Evolutionary conservation across 352 stramenopile genomes (phyloP).

Genomic region (Globisporangium solare): DNA sequence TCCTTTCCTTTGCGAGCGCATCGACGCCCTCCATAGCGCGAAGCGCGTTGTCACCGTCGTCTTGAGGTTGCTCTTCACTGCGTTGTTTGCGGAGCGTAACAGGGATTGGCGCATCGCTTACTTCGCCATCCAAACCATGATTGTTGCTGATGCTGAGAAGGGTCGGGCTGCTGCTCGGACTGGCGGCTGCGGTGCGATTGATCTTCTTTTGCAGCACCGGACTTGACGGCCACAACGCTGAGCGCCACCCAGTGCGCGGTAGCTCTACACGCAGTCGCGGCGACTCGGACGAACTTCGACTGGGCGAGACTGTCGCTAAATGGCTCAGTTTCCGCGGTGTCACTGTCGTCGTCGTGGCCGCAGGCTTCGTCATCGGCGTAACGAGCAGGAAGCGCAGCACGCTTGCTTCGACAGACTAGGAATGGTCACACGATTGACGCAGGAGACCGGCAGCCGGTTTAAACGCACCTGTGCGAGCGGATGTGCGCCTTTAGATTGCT

Average conservation of each 20-base stretch:
- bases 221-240: slow-evolving; percentile 31
- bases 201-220: slow-evolving; percentile 30
- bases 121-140: slow-evolving; percentile 2
- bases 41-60: background rate
- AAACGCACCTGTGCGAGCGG: no score
- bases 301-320: slow-evolving; percentile 7
- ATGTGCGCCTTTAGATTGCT: no score
- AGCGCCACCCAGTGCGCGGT: slow-evolving; percentile 27
- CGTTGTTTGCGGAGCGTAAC: slow-evolving; percentile 9
- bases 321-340: slow-evolving; percentile 6
- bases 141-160: slow-evolving; percentile 19
- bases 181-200: slow-evolving; percentile 12
- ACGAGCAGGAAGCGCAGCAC: no score
- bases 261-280: slow-evolving; percentile 15
- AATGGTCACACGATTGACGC: no score
- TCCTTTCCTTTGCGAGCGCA: no score
- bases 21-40: no score
- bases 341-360: background rate
- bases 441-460: no score
- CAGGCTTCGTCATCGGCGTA: no score
- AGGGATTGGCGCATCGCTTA: slow-evolving; percentile 5
- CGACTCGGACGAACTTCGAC: slow-evolving; percentile 2
- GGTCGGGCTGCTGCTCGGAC: slow-evolving; percentile 2
- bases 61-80: slow-evolving; percentile 1
- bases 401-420: no score